A percentile compares a stretch with the other conserved stretches of the same genome.
Conservation (phyloP, 164 flowering plant genomes). For the Stephania japonica region DNA sequence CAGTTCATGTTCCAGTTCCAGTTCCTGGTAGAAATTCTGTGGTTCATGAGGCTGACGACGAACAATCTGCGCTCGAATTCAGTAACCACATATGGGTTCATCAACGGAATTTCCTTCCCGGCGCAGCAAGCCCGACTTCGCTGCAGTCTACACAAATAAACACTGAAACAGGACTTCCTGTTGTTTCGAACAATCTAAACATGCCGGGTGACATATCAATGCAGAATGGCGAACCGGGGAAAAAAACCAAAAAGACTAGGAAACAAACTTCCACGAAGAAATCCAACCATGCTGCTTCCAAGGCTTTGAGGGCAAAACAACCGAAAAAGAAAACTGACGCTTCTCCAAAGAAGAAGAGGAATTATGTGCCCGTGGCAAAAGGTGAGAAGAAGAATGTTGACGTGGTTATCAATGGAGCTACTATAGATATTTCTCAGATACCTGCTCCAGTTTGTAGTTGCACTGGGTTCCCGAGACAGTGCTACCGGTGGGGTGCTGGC, state of each 20-base stretch:
- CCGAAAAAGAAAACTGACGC: constrained; percentile 31
- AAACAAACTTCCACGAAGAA: constrained; percentile 26
- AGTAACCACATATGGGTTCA: constrained; percentile 25
- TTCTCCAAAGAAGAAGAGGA: constrained; percentile 22
- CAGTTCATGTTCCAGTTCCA: constrained; percentile 12
- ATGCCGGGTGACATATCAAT: constrained; percentile 12
- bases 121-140: constrained; percentile 15
- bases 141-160: constrained; percentile 21
- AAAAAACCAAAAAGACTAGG: constrained; percentile 21
- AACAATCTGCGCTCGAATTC: constrained; percentile 22
- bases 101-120: constrained; percentile 22
- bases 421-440: constrained; percentile 29
- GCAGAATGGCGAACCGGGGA: constrained; percentile 13
- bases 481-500: constrained; percentile 55
- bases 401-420: constrained; percentile 18
- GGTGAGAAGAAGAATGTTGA: constrained; percentile 31
- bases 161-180: constrained; percentile 23
- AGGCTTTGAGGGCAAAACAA: constrained; percentile 30
- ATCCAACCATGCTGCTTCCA: constrained; percentile 20
- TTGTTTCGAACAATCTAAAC: constrained; percentile 20
- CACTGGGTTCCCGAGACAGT: constrained; percentile 36
- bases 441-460: constrained; percentile 47
- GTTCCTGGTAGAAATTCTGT: constrained; percentile 19
- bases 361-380: constrained; percentile 20
- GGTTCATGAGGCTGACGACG: constrained; percentile 25